phyloP scores from a whole-genome alignment of 345 rosid genomes.

The Trapa bicornis region DNA sequence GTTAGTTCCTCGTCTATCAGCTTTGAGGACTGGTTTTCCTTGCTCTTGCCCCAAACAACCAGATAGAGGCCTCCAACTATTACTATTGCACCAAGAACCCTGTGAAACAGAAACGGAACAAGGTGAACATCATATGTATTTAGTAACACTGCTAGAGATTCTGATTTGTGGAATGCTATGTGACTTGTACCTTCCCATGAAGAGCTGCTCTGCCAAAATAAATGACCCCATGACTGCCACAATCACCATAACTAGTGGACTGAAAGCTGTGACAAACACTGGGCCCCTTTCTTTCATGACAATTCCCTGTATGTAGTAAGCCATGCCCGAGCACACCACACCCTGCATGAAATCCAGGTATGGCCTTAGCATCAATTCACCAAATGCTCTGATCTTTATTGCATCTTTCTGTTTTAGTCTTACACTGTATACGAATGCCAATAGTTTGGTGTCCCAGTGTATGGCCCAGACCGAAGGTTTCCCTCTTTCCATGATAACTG shows the following conservation, averaged over 20 bases:
- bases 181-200: constrained; percentile 55
- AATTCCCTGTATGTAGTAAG: constrained; percentile 66
- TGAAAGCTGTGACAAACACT: constrained; percentile 78
- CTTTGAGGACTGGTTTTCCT: constrained; percentile 31
- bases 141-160: too few species aligned
- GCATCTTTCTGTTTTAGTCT: constrained; percentile 13
- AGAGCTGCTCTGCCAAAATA: constrained; percentile 70
- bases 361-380: background rate
- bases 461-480: constrained; percentile 45
- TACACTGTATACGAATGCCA: constrained; percentile 62
- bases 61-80: constrained; percentile 69
- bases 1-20: constrained; percentile 9
- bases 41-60: constrained; percentile 79
- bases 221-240: constrained; percentile 66
- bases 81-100: constrained; percentile 68
- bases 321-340: constrained; percentile 56
- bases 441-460: constrained; percentile 59
- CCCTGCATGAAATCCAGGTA: constrained; percentile 45
- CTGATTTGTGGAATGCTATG: background rate
- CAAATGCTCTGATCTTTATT: background rate
- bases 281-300: constrained; percentile 81
- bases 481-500: constrained; percentile 63
- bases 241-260: constrained; percentile 66
- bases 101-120: constrained; percentile 13
- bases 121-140: background rate